Conservation (phyloP, 129 eudicot genomes). For the Tagetes erecta region DNA sequence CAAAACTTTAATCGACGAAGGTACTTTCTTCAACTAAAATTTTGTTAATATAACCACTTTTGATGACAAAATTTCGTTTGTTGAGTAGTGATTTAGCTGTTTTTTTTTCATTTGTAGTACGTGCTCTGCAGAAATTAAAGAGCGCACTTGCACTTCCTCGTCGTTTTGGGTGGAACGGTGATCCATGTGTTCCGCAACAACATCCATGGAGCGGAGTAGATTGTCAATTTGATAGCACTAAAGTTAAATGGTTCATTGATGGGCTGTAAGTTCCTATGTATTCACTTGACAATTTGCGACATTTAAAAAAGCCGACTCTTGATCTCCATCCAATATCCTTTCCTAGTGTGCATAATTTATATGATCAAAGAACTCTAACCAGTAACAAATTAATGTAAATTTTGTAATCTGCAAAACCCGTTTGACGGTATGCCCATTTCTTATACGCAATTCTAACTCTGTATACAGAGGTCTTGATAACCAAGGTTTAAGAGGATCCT, state of each 20-base stretch:
- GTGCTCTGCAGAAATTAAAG: constrained; percentile 72
- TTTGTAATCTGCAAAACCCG: neutral
- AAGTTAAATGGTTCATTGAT: constrained; percentile 84
- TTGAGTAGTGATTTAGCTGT: neutral
- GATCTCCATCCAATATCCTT: no score
- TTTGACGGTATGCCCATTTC: neutral
- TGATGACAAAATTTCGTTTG: constrained; percentile 13
- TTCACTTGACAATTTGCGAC: constrained; percentile 12
- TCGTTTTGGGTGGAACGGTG: constrained; percentile 99
- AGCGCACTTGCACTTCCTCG: constrained; percentile 83
- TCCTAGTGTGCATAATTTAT: no score
- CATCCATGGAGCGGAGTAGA: constrained; percentile 99
- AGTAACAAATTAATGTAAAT: neutral
- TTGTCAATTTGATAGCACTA: constrained; percentile 66
- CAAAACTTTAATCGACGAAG: constrained; percentile 72
- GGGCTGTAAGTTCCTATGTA: constrained; percentile 72
- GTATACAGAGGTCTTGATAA: constrained; percentile 76
- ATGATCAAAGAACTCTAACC: neutral
- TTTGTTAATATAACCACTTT: constrained; percentile 12
- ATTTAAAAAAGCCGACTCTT: neutral
- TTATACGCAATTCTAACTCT: constrained; percentile 6
- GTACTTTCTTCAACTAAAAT: constrained; percentile 35
- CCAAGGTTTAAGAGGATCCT: constrained; percentile 86
- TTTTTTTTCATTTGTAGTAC: constrained; percentile 46
- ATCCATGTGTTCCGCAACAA: constrained; percentile 97